A percentile compares a stretch with the other conserved stretches of the same genome.
These are phyloP conservation scores for Spergularia azorica DNA, from an alignment of 179 eudicot species.

Conservation along the genomic window DNA sequence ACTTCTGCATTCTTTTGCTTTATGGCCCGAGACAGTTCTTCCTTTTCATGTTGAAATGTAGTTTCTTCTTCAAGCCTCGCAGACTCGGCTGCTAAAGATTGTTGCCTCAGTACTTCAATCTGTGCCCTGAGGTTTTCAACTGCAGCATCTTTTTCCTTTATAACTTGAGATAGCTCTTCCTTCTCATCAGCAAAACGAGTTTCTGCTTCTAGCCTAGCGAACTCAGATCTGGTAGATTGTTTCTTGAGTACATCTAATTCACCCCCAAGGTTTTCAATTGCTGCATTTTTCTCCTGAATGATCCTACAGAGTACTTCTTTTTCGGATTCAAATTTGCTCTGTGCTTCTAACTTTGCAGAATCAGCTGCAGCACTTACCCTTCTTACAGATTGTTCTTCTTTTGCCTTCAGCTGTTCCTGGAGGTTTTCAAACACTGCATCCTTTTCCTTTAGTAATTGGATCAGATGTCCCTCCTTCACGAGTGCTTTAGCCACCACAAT, in stretches of 20 bases:
- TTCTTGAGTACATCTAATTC: slow-evolving; percentile 9
- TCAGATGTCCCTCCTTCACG: slow-evolving; percentile 29
- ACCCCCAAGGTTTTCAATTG: slow-evolving; percentile 1
- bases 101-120: slow-evolving; percentile 12
- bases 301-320: slow-evolving; percentile 20
- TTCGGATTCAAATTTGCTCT: slow-evolving; percentile 27
- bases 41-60: slow-evolving; percentile 32
- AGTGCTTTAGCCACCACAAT: slow-evolving; percentile 25
- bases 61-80: slow-evolving; percentile 22
- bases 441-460: slow-evolving; percentile 32
- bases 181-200: slow-evolving; percentile 32
- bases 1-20: slow-evolving; percentile 22
- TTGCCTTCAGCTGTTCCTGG: slow-evolving; percentile 12
- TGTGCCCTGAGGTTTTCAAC: slow-evolving; percentile 16
- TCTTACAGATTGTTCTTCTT: slow-evolving; percentile 28
- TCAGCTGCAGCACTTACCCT: slow-evolving; percentile 29
- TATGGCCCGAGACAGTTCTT: slow-evolving; percentile 19
- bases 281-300: slow-evolving; percentile 8
- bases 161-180: slow-evolving; percentile 18
- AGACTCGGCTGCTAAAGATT: slow-evolving; percentile 7
- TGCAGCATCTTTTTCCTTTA: slow-evolving; percentile 23
- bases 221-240: neutral
- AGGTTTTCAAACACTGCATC: slow-evolving; percentile 28
- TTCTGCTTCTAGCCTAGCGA: slow-evolving; percentile 19
- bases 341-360: slow-evolving; percentile 28